Evolutionary conservation across 192 early-diverging fungal species (phyloP), one percentile per base, ranked within the genome.

Genomic region (Backusella australiensis): DNA sequence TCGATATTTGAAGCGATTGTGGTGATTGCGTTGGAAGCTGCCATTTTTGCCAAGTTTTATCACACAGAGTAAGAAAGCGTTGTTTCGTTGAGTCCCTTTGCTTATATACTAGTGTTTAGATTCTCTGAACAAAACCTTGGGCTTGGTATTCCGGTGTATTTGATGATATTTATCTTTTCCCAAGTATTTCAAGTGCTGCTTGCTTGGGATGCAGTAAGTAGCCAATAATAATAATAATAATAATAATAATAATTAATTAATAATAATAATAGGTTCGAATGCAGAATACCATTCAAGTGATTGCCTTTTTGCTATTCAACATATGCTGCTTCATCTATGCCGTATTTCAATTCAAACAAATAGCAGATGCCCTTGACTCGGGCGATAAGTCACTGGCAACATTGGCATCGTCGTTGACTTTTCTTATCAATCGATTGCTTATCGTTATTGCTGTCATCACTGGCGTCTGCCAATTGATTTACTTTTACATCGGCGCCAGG

Each of bases 221-320:
- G 39, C 3, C 38, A 26, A 69, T 41, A 70, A 42, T 14, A 44
- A 42, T 32, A 32, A 26, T 23, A 70, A 67, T 4, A 15, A 26
- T 1, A 34, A 29, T 67, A 34, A 35, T 29, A 67, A 67, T 67
- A n/a, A 72, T 29, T 12, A 39, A 32, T 39, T 32, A 59, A 29
- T 1, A 42, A 29, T 21, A 39, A 21, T 36, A 29, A 21, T 80
- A 93, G 91, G 83, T 93, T 0, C 87, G 82, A 35, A 81, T 88
- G 15, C 85, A 92, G 81, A 94, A 94, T 79, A 93, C 90, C 12
- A 93, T 94, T 39, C 90, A 94, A 74, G 80, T 92, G 63, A 86
- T 91, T 75, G 90, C 86, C 0, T 87, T 91, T 26, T 83, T 93
- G 17, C 36, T 91, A 35, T 93, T 93, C 82, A 91, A 93, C 71